Evolutionary conservation across 164 flowering plant genomes (phyloP).

Genomic region (Stephania yunnanensis): DNA sequence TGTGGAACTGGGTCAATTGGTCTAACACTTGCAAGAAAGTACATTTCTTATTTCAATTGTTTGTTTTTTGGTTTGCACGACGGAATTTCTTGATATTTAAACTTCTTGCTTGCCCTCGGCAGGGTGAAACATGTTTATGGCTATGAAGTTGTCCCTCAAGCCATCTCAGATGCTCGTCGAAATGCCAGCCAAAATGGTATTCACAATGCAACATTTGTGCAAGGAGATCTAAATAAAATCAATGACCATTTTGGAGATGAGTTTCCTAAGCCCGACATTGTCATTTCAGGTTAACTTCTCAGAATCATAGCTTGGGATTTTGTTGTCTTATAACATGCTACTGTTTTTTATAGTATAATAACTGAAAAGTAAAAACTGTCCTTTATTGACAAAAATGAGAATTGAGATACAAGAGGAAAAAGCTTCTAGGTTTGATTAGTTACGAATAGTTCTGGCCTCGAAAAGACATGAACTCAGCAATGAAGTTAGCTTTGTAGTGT

Average conservation of each 20-base stretch:
- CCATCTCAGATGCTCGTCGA: conserved; percentile 71
- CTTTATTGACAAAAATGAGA: background rate
- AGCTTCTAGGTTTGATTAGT: background rate
- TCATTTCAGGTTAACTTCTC: conserved; percentile 64
- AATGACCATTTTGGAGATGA: conserved; percentile 61
- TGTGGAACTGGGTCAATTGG: conserved; percentile 99
- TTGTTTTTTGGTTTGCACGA: background rate
- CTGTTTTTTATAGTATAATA: background rate
- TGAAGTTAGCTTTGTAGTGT: background rate
- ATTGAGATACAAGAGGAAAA: background rate
- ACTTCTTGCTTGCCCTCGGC: conserved; percentile 18
- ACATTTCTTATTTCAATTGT: conserved; percentile 7
- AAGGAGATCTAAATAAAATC: conserved; percentile 95
- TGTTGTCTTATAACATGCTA: background rate
- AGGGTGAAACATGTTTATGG: conserved; percentile 91
- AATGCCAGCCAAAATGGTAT: conserved; percentile 81
- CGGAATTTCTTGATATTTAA: background rate
- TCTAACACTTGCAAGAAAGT: conserved; percentile 87
- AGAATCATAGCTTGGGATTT: background rate
- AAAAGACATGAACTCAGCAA: no score
- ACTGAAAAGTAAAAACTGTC: background rate
- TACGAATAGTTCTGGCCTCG: background rate
- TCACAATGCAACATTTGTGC: conserved; percentile 80
- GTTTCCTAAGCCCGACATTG: conserved; percentile 84
- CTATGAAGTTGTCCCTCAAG: conserved; percentile 87